Percentiles rank a stretch among this genome's conserved stretches.
Conservation (phyloP, 2,329 filamentous ascomycete genomes). For the Penicillium sp. region DNA sequence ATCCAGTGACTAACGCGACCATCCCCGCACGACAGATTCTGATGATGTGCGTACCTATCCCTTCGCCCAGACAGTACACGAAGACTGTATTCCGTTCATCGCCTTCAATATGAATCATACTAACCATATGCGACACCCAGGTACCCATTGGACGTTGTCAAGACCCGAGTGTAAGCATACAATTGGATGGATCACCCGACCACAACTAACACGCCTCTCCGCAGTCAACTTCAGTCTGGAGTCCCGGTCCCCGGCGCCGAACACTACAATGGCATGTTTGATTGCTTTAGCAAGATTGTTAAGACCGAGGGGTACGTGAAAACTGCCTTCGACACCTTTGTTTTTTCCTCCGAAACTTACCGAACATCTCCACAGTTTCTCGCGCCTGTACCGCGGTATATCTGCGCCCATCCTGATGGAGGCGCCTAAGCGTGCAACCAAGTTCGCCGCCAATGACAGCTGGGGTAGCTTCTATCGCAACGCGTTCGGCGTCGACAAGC, state of each 20-base stretch:
- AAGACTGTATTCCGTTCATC: background rate
- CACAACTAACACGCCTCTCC: slow-evolving; percentile 5
- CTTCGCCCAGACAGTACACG: background rate
- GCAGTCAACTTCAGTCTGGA: slow-evolving; percentile 81
- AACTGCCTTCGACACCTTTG: background rate
- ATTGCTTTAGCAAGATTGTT: slow-evolving; percentile 97
- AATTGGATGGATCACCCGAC: slow-evolving; percentile 12
- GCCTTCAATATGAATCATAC: background rate
- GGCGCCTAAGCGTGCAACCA: slow-evolving; percentile 91
- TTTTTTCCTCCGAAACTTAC: slow-evolving; percentile 2
- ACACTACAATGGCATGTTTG: slow-evolving; percentile 92
- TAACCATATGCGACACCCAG: slow-evolving; percentile 47
- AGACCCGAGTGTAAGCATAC: slow-evolving; percentile 79
- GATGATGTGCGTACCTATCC: slow-evolving; percentile 24
- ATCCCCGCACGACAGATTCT: slow-evolving; percentile 27
- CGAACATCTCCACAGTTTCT: slow-evolving; percentile 57
- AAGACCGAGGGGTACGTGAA: slow-evolving; percentile 79
- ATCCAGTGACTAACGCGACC: slow-evolving; percentile 16
- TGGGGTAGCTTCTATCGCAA: slow-evolving; percentile 95
- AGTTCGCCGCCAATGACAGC: slow-evolving; percentile 98
- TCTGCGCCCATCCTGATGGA: slow-evolving; percentile 96
- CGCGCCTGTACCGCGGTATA: slow-evolving; percentile 92
- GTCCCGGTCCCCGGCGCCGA: slow-evolving; percentile 67
- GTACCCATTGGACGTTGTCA: slow-evolving; percentile 98
- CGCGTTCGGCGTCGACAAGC: slow-evolving; percentile 77